Evolutionary conservation across 2,329 filamentous ascomycete species (phyloP).

Genomic region (Hypoxylon sp.): DNA sequence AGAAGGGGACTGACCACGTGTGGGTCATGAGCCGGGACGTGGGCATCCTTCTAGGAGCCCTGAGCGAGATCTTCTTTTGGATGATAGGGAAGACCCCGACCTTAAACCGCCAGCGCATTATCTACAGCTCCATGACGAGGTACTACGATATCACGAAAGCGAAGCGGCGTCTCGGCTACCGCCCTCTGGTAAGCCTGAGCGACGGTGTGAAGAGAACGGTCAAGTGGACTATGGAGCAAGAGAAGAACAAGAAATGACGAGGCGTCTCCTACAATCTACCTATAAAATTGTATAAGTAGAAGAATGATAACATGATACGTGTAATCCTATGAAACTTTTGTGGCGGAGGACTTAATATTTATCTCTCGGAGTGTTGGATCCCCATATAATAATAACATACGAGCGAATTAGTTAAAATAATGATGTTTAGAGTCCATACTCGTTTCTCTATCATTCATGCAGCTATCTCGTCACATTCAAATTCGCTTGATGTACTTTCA

Average conservation of each 20-base stretch:
- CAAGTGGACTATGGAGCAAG: conserved; percentile 67
- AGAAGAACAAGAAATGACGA: conserved; percentile 54
- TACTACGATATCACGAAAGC: conserved; percentile 86
- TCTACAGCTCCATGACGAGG: conserved; percentile 79
- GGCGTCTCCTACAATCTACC: background rate
- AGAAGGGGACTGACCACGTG: conserved; percentile 65
- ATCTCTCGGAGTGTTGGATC: background rate
- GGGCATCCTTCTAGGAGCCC: conserved; percentile 65
- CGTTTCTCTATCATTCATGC: background rate
- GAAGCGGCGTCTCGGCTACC: conserved; percentile 76
- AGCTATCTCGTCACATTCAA: background rate
- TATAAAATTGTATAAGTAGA: conserved; percentile 7
- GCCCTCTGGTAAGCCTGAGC: conserved; percentile 74
- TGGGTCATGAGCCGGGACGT: conserved; percentile 67
- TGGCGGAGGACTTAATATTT: conserved; percentile 6
- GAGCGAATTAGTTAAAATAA: background rate
- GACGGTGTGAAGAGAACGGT: conserved; percentile 72
- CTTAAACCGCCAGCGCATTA: conserved; percentile 71
- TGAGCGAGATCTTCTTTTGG: conserved; percentile 66
- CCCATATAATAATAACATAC: background rate
- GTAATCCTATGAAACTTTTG: conserved; percentile 18
- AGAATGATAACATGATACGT: conserved; percentile 1
- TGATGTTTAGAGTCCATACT: background rate
- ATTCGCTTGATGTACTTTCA: background rate
- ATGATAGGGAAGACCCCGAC: conserved; percentile 67